Base-by-base conservation (phyloP, 2,329 filamentous ascomycete species). In the Proliferodiscus dingleyae region DNA sequence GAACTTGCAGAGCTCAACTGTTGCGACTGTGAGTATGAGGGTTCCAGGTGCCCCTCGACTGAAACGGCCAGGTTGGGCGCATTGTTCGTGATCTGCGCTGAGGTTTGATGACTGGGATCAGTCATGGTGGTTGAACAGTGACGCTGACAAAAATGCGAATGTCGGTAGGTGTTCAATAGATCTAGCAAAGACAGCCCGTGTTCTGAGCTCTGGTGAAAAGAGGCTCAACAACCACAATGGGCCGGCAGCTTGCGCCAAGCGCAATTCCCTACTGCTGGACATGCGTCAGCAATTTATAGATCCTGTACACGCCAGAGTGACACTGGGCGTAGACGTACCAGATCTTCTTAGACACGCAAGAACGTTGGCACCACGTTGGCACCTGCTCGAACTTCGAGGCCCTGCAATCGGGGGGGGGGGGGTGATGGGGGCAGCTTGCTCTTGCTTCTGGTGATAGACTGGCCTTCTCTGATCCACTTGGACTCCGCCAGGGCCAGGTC, bases 1-100 rank as follows among this genome's bases (percentile, higher is more conserved):
- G 57, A 58, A 34, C 55, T 57, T 42, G 58, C 58, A 30, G 57
- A 59, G 48, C 56, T 61, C 32, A 55, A 41, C 13, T 50, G 47
- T 23, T 50, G 45, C 41, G 41, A 41, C 30, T 33, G 46, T 16
- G 41, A 48, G 9, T 41, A 33, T 8, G 39, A 21, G 22, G 50
- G 41, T 13, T 38, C 44, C 3, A 33, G n/a, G 13, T 29, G 23
- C 24, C 11, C 46, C 24, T 40, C 43, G 23, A 41, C 40, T 37
- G 52, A 33, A 43, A 30, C 36, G 23, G 46, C 10, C 23, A 34
- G 30, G 32, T 46, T 37, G 41, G 45, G 37, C 28, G 22, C 39
- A 19, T 34, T 29, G 8, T 43, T 41, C 18, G 15, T 28, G 38
- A 43, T 48, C 28, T 40, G 43, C 43, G 43, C 36, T 29, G 45